phyloP scores from a whole-genome alignment of 2,329 filamentous ascomycete genomes.

The Cercospora janseana region DNA sequence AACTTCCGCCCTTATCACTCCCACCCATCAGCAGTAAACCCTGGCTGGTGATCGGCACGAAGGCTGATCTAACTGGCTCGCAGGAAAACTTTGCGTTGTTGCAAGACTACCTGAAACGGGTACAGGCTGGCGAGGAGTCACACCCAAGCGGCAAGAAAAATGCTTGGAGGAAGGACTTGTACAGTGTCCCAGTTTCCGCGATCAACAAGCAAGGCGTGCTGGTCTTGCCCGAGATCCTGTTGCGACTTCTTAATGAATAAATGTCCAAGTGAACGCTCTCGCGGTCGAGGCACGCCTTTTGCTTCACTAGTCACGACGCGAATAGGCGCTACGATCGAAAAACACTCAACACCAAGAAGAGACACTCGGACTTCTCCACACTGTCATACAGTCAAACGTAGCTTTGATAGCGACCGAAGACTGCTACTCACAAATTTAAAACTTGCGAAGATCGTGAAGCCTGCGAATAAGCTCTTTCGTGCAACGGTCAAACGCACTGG shows the following conservation, averaged over 20 bases:
- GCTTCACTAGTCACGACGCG: too few species aligned
- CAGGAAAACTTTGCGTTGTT: conserved; percentile 72
- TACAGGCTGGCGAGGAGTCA: conserved; percentile 60
- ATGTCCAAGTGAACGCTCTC: too few species aligned
- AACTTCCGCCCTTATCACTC: conserved; percentile 50
- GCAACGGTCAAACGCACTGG: too few species aligned
- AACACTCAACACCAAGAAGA: too few species aligned
- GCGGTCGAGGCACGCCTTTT: too few species aligned
- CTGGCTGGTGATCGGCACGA: conserved; percentile 94
- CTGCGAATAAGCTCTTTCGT: too few species aligned
- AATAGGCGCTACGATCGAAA: too few species aligned
- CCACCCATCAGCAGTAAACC: conserved; percentile 88
- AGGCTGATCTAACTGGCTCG: conserved; percentile 79
- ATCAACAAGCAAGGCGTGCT: conserved; percentile 83
- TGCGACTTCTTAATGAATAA: conserved; percentile 59
- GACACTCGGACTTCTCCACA: too few species aligned
- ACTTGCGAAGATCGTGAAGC: too few species aligned
- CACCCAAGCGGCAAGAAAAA: conserved; percentile 71
- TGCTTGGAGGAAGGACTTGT: conserved; percentile 58
- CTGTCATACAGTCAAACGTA: too few species aligned
- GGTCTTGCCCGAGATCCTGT: conserved; percentile 68
- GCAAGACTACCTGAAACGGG: conserved; percentile 65
- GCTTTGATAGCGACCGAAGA: too few species aligned
- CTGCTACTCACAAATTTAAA: too few species aligned
- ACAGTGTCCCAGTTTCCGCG: conserved; percentile 82